Evolutionary conservation across 768 basidiomycete species (phyloP).

Genomic region (Kwoniella bestiolae): DNA sequence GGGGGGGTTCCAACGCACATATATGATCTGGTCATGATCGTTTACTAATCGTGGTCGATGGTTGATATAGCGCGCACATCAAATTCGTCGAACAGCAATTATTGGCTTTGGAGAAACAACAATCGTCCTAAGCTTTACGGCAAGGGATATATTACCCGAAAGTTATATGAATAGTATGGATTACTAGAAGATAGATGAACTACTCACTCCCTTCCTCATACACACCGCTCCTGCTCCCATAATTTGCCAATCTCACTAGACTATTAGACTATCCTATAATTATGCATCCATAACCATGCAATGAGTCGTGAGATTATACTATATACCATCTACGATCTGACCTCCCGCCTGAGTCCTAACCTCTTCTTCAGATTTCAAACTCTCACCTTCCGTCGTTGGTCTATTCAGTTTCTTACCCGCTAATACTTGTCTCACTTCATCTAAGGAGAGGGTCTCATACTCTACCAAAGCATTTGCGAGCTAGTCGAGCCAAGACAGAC

Average conservation of each 20-base stretch:
- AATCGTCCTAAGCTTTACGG: neutral
- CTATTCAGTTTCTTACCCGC: conserved; percentile 67
- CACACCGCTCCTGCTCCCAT: neutral
- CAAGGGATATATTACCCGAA: no score
- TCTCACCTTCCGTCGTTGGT: conserved; percentile 36
- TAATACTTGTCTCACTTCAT: conserved; percentile 85
- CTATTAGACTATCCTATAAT: neutral
- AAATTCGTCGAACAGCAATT: conserved; percentile 75
- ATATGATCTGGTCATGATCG: no score
- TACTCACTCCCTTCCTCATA: no score
- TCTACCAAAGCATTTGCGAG: conserved; percentile 90
- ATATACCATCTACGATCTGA: conserved; percentile 47
- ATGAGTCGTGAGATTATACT: conserved; percentile 12
- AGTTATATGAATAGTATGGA: no score
- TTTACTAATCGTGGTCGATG: neutral
- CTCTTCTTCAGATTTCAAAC: conserved; percentile 35
- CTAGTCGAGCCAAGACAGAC: conserved; percentile 59
- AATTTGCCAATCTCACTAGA: neutral
- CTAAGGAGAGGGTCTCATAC: conserved; percentile 85
- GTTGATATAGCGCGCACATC: conserved; percentile 63
- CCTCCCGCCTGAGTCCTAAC: conserved; percentile 26
- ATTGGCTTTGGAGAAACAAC: conserved; percentile 16
- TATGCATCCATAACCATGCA: conserved; percentile 3
- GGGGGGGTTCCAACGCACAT: no score
- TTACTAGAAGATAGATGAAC: no score